Percentiles rank a stretch among this genome's conserved stretches.
phyloP scores from a whole-genome alignment of 306 rosid genomes.

The Benincasa hispida region DNA sequence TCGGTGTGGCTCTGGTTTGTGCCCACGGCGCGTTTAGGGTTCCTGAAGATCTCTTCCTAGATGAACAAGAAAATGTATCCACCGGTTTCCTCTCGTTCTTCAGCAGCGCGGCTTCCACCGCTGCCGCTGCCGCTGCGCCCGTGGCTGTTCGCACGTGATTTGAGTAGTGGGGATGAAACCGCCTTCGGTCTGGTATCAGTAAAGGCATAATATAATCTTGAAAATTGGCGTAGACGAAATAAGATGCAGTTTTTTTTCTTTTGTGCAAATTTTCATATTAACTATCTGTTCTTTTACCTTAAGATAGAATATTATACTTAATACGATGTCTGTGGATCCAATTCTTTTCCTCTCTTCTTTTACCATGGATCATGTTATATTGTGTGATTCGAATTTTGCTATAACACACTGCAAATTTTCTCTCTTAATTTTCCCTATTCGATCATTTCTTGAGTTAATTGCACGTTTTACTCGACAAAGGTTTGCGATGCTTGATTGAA shows the following conservation, averaged over 20 bases:
- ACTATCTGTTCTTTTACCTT: not conserved
- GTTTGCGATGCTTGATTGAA: not conserved
- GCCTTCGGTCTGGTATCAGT: not conserved
- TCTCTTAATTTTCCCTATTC: not conserved
- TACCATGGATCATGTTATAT: not conserved
- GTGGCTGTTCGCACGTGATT: slow-evolving; percentile 39
- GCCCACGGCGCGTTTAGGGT: slow-evolving; percentile 75
- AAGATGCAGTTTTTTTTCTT: not conserved
- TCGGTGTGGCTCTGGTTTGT: slow-evolving; percentile 49
- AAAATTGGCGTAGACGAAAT: slow-evolving; percentile 3
- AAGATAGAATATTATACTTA: not conserved
- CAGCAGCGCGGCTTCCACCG: slow-evolving; percentile 46
- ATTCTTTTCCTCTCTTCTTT: not conserved
- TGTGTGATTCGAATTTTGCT: not conserved
- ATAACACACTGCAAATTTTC: not conserved
- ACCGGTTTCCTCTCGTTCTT: slow-evolving; percentile 69
- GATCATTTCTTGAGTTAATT: not conserved
- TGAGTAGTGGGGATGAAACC: not conserved
- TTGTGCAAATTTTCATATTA: not conserved
- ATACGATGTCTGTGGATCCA: not conserved
- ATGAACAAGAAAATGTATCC: slow-evolving; percentile 44
- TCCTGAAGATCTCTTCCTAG: slow-evolving; percentile 90
- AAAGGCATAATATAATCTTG: not conserved
- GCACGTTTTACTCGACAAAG: not conserved
- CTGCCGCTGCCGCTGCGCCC: slow-evolving; percentile 23